These are phyloP conservation scores for Hygrocybe punicea DNA, from an alignment of 768 basidiomycete genomes.

Conservation along the genomic window DNA sequence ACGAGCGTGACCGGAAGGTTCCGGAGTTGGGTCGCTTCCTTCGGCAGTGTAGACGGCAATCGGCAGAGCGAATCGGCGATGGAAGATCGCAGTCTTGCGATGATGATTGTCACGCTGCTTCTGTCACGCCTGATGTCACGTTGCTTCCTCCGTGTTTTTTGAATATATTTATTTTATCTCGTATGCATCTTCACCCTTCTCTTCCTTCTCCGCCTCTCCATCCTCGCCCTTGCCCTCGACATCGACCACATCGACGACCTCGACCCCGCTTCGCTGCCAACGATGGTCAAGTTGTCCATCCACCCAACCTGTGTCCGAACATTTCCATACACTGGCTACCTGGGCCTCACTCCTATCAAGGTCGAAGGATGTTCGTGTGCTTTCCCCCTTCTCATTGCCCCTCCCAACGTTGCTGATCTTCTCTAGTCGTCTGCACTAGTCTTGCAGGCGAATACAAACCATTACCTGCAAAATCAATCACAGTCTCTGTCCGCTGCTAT, in stretches of 20 bases:
- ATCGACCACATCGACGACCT: not conserved
- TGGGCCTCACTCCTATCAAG: slow-evolving; percentile 75
- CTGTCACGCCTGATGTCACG: not conserved
- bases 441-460: slow-evolving; percentile 68
- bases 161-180: not conserved
- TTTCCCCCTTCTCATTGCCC: slow-evolving; percentile 8
- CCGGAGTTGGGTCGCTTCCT: not conserved
- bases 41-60: not conserved
- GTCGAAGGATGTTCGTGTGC: slow-evolving; percentile 69
- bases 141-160: not conserved
- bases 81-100: not conserved
- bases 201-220: slow-evolving; percentile 27
- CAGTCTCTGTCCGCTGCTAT: slow-evolving; percentile 79
- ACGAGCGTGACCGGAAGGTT: not conserved
- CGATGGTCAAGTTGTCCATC: slow-evolving; percentile 63
- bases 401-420: slow-evolving; percentile 10
- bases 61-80: not conserved
- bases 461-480: slow-evolving; percentile 62
- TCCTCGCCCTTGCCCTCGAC: slow-evolving; percentile 21
- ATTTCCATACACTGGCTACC: slow-evolving; percentile 74
- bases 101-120: not conserved
- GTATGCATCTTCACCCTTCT: slow-evolving; percentile 20
- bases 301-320: slow-evolving; percentile 65
- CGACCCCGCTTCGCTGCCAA: slow-evolving; percentile 57
- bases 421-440: slow-evolving; percentile 62